These are phyloP conservation scores for Kurtzmaniella quercitrusa DNA, from an alignment of 1,139 yeast genomes.

Conservation along the genomic window DNA sequence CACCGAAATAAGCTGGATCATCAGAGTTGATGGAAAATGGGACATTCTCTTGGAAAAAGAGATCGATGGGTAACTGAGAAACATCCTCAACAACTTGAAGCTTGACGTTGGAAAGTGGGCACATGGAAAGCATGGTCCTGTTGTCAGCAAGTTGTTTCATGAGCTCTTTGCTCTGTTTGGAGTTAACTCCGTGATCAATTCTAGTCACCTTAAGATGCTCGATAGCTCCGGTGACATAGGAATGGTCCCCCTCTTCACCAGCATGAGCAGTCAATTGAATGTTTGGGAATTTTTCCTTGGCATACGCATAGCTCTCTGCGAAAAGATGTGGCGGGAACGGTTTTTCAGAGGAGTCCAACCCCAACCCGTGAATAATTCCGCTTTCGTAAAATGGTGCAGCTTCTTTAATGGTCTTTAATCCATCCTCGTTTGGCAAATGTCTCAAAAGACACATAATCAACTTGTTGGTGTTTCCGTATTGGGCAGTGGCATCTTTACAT, in stretches of 20 bases:
- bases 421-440: constrained; percentile 59
- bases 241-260: constrained; percentile 81
- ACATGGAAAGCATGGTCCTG: constrained; percentile 57
- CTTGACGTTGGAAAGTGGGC: constrained; percentile 74
- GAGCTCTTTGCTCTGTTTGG: constrained; percentile 48
- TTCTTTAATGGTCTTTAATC: constrained; percentile 50
- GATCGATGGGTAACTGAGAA: constrained; percentile 57
- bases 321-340: constrained; percentile 72
- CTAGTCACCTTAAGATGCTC: constrained; percentile 58
- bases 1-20: constrained; percentile 86
- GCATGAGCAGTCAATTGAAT: constrained; percentile 77
- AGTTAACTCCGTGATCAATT: constrained; percentile 76
- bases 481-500: constrained; percentile 50
- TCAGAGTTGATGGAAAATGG: constrained; percentile 76
- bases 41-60: constrained; percentile 56
- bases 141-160: constrained; percentile 51
- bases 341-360: constrained; percentile 71
- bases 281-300: constrained; percentile 42
- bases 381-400: constrained; percentile 48
- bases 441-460: constrained; percentile 77
- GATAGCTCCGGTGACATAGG: constrained; percentile 53
- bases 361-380: constrained; percentile 66
- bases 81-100: constrained; percentile 69
- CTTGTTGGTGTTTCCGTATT: constrained; percentile 60
- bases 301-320: constrained; percentile 51